Evolutionary conservation across 345 rosid genomes (phyloP), one percentile per base, ranked within the genome.

Genomic region (Brassica cretica): DNA sequence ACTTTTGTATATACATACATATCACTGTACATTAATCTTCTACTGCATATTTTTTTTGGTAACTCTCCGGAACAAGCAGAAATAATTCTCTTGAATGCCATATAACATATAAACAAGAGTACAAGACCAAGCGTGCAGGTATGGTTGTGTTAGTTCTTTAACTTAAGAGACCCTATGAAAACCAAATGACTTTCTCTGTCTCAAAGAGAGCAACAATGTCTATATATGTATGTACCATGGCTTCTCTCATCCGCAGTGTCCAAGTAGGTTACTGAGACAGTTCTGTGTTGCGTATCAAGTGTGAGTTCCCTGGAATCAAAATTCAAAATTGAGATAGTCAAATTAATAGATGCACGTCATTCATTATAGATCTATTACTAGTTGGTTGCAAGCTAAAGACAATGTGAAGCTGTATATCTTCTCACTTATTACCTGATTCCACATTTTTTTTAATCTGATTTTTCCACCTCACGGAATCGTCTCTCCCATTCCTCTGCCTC

Each of bases 401-500:
- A 66, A n/a, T 78, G 69, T 60, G 58, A 66, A 66, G 27, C 21
- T 3, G 29, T 2, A 12, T 32, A 1, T 14, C 2, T 14, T 8
- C 19, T 68, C 15, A 71, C 80, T 25, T 25, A 25, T 83, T 70
- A 80, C 85, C 73, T 18, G 44, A 41, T 30, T 30, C 66, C 25
- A 72, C 63, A 15, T 66, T 32, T 84, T 80, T 65, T 32, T 84
- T 76, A 89, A 71, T 93, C 98, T 10, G 87, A 78, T 85, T 89
- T 84, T 81, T 92, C 92, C 14, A 92, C 73, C 88, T 95, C 99
- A 73, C 87, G 85, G 76, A 95, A 85, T 76, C 83, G 86, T 76
- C 77, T 82, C 8, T 95, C 99, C 98, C 97, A 95, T 44, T 95
- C 96, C 24, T 29, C 82, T 37, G 92, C 88, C 56, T 95, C 97